Evolutionary conservation across 1,139 yeast genomes (phyloP).

Genomic region (Hansenula sp.): DNA sequence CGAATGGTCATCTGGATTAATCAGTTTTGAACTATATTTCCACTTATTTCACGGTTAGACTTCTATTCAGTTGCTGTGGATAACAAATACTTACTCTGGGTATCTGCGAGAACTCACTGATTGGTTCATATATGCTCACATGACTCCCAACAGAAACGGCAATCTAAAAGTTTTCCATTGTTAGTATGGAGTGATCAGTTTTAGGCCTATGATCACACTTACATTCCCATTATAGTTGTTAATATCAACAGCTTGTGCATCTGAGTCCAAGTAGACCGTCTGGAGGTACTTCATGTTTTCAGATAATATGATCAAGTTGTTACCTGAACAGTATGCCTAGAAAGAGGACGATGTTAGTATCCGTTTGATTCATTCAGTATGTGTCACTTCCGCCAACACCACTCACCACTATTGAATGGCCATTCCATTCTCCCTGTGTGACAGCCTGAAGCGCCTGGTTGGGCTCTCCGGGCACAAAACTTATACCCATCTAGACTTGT

Average conservation of each 20-base stretch:
- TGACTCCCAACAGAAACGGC: conserved; percentile 34
- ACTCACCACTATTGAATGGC: conserved; percentile 49
- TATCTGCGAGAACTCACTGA: conserved; percentile 33
- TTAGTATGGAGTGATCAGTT: background rate
- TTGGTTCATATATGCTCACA: conserved; percentile 33
- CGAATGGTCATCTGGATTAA: conserved; percentile 31
- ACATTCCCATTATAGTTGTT: conserved; percentile 50
- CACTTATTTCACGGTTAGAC: conserved; percentile 37
- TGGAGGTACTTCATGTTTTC: conserved; percentile 56
- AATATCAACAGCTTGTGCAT: conserved; percentile 64
- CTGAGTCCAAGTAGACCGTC: conserved; percentile 67
- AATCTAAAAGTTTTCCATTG: conserved; percentile 17
- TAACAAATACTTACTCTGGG: conserved; percentile 20
- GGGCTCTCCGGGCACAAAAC: conserved; percentile 85
- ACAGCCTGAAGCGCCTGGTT: conserved; percentile 53
- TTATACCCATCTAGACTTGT: conserved; percentile 44
- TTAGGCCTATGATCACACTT: background rate
- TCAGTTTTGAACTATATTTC: conserved; percentile 37
- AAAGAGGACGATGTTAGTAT: background rate
- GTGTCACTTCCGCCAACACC: background rate
- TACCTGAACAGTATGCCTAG: conserved; percentile 79
- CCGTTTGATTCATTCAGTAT: background rate
- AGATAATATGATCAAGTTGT: conserved; percentile 67
- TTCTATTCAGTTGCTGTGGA: conserved; percentile 30
- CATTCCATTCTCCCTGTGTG: conserved; percentile 66